Conservation (phyloP, 768 basidiomycete genomes). For the Tulasnella calospora region DNA sequence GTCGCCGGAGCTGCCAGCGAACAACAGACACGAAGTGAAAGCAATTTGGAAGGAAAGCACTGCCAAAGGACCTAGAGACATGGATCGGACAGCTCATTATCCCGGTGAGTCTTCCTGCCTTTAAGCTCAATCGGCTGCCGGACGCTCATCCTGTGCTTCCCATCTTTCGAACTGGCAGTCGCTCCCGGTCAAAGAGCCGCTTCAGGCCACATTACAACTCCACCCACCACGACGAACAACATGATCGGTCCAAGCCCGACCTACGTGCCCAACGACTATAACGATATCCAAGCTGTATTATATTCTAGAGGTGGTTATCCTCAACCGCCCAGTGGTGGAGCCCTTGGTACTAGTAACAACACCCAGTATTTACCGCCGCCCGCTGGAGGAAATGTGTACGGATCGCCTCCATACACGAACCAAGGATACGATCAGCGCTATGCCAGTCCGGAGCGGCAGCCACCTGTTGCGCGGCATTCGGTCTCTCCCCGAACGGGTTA, state of each 20-base stretch:
- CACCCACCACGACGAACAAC: conserved; percentile 4
- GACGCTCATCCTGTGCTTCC: conserved; percentile 6
- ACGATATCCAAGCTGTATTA: conserved; percentile 9
- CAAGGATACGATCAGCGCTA: not conserved
- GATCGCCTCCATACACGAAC: not conserved
- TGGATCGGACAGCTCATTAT: conserved; percentile 11
- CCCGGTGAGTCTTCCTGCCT: not conserved
- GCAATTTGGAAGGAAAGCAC: not conserved
- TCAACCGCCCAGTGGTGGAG: not conserved
- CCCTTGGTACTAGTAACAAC: not conserved
- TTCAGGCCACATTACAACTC: conserved; percentile 3
- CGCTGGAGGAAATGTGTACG: not conserved
- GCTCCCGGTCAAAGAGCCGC: not conserved
- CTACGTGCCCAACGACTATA: conserved; percentile 15
- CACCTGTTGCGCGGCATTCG: not conserved
- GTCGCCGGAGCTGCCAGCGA: conserved; percentile 5
- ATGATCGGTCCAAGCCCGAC: conserved; percentile 21
- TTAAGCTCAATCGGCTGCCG: conserved; percentile 5
- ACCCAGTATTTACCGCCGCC: not conserved
- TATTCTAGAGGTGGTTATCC: conserved; percentile 2
- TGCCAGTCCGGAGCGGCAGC: not conserved
- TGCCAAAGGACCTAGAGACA: not conserved
- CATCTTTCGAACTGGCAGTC: not conserved
- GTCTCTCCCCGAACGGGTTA: conserved; percentile 9
- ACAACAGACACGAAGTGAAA: not conserved